phyloP scores from a whole-genome alignment of 73 alveolate species.

The Tetrahymena elliotti region DNA sequence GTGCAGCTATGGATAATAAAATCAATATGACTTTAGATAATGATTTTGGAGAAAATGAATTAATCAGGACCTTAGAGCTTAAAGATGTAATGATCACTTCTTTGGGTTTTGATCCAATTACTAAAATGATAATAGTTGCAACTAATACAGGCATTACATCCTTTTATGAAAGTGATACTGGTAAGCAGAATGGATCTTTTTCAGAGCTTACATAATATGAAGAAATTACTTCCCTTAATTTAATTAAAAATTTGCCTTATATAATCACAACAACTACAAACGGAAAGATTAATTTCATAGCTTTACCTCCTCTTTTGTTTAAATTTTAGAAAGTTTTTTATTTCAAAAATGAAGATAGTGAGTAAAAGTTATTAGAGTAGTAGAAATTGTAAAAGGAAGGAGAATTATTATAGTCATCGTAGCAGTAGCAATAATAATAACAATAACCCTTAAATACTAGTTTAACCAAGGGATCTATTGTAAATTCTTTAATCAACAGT shows the following conservation, averaged over 20 bases:
- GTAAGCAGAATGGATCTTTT: conserved; percentile 26
- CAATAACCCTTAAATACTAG: neutral
- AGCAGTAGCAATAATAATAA: neutral
- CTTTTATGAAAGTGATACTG: conserved; percentile 38
- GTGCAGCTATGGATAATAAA: conserved; percentile 41
- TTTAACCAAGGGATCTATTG: neutral
- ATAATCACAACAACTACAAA: conserved; percentile 12
- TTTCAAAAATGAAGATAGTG: conserved; percentile 33
- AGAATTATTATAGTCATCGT: neutral
- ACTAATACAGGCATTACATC: conserved; percentile 31
- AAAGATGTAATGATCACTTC: conserved; percentile 21
- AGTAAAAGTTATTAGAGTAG: neutral
- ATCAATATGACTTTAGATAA: conserved; percentile 38
- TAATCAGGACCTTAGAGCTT: conserved; percentile 9
- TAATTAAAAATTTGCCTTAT: conserved; percentile 16
- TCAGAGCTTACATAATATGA: conserved; percentile 21
- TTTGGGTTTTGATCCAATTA: conserved; percentile 23
- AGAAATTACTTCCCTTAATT: conserved; percentile 24
- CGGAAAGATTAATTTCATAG: conserved; percentile 20
- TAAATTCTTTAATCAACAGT: neutral
- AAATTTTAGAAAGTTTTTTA: conserved; percentile 19
- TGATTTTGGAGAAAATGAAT: conserved; percentile 42
- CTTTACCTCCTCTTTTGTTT: conserved; percentile 37
- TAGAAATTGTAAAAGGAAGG: neutral
- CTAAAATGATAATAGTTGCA: conserved; percentile 21